phyloP scores from a whole-genome alignment of 2,329 filamentous ascomycete genomes.

The Fusarium palustre region DNA sequence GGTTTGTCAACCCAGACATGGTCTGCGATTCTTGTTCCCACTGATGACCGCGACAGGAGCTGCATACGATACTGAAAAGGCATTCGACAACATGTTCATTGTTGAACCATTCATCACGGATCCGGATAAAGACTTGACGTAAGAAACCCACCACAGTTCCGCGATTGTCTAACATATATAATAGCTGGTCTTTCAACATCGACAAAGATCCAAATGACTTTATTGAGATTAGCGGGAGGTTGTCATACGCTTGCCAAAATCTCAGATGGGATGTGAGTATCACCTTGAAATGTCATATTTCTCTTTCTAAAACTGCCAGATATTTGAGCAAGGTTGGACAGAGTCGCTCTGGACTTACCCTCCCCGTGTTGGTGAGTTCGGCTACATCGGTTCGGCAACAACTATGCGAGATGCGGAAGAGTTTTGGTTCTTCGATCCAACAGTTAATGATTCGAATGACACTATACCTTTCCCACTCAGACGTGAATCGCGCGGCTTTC shows the following conservation, averaged over 20 bases:
- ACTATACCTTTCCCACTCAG: constrained; percentile 54
- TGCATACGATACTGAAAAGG: constrained; percentile 55
- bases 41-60: constrained; percentile 44
- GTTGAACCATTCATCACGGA: constrained; percentile 46
- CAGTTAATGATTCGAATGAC: constrained; percentile 53
- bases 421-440: constrained; percentile 52
- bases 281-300: neutral
- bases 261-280: constrained; percentile 53
- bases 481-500: constrained; percentile 50
- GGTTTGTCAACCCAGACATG: constrained; percentile 36
- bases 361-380: constrained; percentile 51
- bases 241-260: constrained; percentile 51
- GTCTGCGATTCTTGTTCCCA: neutral
- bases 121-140: constrained; percentile 43
- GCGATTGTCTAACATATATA: neutral
- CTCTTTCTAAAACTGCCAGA: constrained; percentile 41
- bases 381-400: constrained; percentile 59
- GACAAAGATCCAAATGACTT: constrained; percentile 47
- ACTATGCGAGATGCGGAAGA: constrained; percentile 52
- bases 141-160: neutral
- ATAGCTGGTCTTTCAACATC: constrained; percentile 52
- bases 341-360: constrained; percentile 59
- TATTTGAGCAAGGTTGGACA: constrained; percentile 55
- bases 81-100: constrained; percentile 54
- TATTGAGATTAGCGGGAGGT: constrained; percentile 46